Base-by-base conservation (phyloP, 2,329 filamentous ascomycete species). In the Biscogniauxia mediterranea region DNA sequence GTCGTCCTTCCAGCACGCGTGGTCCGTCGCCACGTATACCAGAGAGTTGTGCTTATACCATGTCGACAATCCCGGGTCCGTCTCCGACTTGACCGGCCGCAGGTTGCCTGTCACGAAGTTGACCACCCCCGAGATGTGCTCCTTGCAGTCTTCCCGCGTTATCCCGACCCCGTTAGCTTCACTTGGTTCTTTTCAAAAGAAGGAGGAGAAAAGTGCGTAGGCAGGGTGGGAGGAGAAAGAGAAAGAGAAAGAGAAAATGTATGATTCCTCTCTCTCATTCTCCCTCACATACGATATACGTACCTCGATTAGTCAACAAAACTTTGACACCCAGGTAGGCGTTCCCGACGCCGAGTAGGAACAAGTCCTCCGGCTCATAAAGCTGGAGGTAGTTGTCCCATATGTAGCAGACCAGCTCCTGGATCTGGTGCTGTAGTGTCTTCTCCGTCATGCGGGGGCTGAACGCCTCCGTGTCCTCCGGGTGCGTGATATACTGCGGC, bases 311-410 rank as follows among this genome's bases (percentile, higher is more conserved):
- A 9, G 89, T 89, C 5, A 98, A 81, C 5, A 98, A 84, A 60
- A 93, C 85, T 61, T 95, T 89, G 54, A 97, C 85, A 1, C 92
- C 93, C 2, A 90, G 81, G 71, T 95, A 96, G 1, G 95, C 91
- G 69, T 92, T 89, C n/a, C 95, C 95, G 1, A 96, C 87, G 0
- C 95, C 94, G 72, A 99, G 82, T 21, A 99, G 81, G 72, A 96
- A 91, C 17, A 98, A 85, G 57, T 94, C 86, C 5, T 89, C 87
- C 0, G 85, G 81, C 2, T 91, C 84, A 56, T 88, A 88, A 32
- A 91, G 82, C 80, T 97, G 91, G 20, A 99, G 87, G 71, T 97
- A 97, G 72, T 99, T 99, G 69, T 97, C 93, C 95, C 95, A 99
- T 15, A 99, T 80, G 71, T 97, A 98, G 62, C 85, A 87, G 4